phyloP scores from a whole-genome alignment of 139 green algal species.

The Auxenochlorella pyrenoidosa region DNA sequence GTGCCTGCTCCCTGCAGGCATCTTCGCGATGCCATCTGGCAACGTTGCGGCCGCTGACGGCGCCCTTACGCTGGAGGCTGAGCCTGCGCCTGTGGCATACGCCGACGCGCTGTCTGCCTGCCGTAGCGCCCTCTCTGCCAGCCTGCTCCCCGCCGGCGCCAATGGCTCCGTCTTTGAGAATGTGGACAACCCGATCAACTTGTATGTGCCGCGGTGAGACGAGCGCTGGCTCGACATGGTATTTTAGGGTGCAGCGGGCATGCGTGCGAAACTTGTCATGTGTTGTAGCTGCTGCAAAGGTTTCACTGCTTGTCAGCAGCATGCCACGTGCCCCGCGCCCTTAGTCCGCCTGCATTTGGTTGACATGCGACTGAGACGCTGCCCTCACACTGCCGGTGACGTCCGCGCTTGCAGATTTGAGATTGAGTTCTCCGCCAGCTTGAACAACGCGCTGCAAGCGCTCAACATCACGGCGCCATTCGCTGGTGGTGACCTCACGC shows the following conservation, averaged over 20 bases:
- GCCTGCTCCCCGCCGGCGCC: too few relatives aligned
- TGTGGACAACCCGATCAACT: too few relatives aligned
- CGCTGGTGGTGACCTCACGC: slow-evolving; percentile 26
- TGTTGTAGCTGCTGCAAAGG: background rate
- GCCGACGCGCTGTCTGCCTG: slow-evolving; percentile 8
- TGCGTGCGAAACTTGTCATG: background rate
- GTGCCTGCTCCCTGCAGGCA: background rate
- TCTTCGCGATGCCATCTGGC: slow-evolving; percentile 38
- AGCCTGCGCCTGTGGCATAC: background rate
- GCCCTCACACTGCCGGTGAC: too few relatives aligned
- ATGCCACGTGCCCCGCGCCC: too few relatives aligned
- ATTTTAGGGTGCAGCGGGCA: background rate
- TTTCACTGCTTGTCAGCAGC: background rate
- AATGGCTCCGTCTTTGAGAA: too few relatives aligned
- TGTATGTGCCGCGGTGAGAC: background rate
- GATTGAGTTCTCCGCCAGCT: slow-evolving; percentile 21
- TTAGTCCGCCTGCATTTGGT: too few relatives aligned
- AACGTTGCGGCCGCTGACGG: background rate
- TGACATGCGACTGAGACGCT: too few relatives aligned
- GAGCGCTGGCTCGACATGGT: too few relatives aligned
- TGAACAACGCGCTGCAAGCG: slow-evolving; percentile 20
- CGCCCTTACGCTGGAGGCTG: background rate
- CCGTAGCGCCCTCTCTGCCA: too few relatives aligned
- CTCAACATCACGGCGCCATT: slow-evolving; percentile 25
- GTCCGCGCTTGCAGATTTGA: slow-evolving; percentile 30